Conservation (phyloP, 352 stramenopile genomes). For the Globisporangium spinosum region DNA sequence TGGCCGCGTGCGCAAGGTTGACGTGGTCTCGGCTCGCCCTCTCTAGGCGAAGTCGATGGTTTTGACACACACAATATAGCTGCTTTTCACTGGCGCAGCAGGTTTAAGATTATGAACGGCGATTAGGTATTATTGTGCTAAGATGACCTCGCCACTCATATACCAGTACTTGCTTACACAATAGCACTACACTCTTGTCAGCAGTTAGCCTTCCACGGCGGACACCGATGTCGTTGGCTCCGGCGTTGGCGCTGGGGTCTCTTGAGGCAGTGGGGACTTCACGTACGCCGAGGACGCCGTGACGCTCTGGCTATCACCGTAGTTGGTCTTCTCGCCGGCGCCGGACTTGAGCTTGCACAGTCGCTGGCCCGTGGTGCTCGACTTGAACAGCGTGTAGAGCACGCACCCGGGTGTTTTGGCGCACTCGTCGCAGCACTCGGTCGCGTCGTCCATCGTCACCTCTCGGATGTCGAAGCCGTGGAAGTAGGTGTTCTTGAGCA, state of each 20-base stretch:
- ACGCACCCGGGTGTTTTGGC: slow-evolving; percentile 1
- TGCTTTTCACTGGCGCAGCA: too few species aligned
- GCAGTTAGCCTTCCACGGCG: too few species aligned
- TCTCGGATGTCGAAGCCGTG: slow-evolving; percentile 13
- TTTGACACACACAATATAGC: too few species aligned
- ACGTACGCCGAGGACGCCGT: not conserved
- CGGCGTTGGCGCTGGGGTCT: not conserved
- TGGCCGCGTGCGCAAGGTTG: slow-evolving; percentile 2
- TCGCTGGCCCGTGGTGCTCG: slow-evolving; percentile 1
- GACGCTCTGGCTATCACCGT: slow-evolving; percentile 13
- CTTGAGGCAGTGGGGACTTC: too few species aligned
- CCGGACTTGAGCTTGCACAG: slow-evolving; percentile 9
- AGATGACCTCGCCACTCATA: too few species aligned
- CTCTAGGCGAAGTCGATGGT: not conserved
- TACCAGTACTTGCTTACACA: too few species aligned
- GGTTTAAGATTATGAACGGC: too few species aligned
- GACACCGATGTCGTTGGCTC: too few species aligned
- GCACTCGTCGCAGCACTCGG: slow-evolving; percentile 12
- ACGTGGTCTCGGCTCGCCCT: not conserved
- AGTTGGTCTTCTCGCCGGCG: slow-evolving; percentile 15
- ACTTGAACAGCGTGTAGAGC: slow-evolving; percentile 13
- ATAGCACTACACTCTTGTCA: too few species aligned
- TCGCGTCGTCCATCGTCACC: slow-evolving; percentile 1
- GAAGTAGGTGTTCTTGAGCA: slow-evolving; percentile 15
- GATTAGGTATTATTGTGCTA: too few species aligned